Percentiles rank a stretch among this genome's conserved stretches.
These are phyloP conservation scores for Pythium brachiatum DNA, from an alignment of 352 stramenopile genomes.

Conservation along the genomic window DNA sequence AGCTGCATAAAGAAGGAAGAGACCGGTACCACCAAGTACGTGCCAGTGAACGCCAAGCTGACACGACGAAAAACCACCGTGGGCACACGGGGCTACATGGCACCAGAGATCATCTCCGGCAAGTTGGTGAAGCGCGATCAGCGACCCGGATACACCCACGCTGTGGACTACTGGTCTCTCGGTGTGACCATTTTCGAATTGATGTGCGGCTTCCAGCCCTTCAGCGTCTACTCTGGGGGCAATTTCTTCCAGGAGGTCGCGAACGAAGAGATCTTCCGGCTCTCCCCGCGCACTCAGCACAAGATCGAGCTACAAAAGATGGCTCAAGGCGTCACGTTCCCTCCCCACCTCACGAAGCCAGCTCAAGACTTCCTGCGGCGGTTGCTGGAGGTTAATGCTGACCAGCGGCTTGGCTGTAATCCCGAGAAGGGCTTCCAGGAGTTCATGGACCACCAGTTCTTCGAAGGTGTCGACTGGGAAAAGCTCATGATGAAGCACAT, in stretches of 20 bases:
- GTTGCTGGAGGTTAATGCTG: constrained; percentile 76
- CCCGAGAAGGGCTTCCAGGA: constrained; percentile 71
- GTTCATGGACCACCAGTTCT: constrained; percentile 90
- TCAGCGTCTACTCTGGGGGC: constrained; percentile 61
- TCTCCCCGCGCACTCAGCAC: constrained; percentile 71
- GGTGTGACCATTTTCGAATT: constrained; percentile 88
- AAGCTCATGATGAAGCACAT: constrained; percentile 89
- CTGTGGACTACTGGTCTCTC: constrained; percentile 83
- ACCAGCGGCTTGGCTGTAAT: constrained; percentile 72
- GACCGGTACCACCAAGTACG: constrained; percentile 40
- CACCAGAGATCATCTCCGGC: constrained; percentile 88
- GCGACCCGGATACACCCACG: constrained; percentile 71
- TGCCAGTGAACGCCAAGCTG: constrained; percentile 51
- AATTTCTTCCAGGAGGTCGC: constrained; percentile 80
- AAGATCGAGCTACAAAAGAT: constrained; percentile 84
- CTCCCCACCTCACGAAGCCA: constrained; percentile 53
- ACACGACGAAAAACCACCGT: constrained; percentile 81
- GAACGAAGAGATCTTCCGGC: constrained; percentile 72
- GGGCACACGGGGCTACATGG: constrained; percentile 89
- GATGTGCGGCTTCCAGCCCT: constrained; percentile 84
- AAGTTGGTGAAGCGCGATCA: constrained; percentile 81
- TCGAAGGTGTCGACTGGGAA: constrained; percentile 83
- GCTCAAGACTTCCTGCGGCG: constrained; percentile 78
- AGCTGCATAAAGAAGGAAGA: constrained; percentile 57
- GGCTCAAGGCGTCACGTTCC: constrained; percentile 63